Evolutionary conservation across 306 rosid genomes (phyloP).

Genomic region (Quercus wislizeni): DNA sequence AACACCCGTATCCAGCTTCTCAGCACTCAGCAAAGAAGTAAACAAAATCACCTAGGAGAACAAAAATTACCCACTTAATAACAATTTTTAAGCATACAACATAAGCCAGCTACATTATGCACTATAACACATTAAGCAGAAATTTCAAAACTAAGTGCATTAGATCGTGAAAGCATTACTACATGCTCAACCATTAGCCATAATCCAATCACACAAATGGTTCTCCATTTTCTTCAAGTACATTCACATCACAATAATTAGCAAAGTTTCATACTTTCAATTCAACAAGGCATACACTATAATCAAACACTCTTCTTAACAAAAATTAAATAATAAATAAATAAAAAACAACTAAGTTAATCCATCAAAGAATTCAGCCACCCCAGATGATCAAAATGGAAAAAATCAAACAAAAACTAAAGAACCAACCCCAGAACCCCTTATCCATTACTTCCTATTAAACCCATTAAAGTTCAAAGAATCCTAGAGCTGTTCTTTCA

Average conservation of each 20-base stretch:
- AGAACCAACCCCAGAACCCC: not conserved
- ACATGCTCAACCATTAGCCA: not conserved
- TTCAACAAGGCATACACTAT: not conserved
- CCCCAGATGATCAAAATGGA: not conserved
- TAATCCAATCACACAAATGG: not conserved
- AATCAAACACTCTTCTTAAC: not conserved
- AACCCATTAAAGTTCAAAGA: not conserved
- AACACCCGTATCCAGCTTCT: constrained; percentile 22
- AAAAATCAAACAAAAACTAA: not conserved
- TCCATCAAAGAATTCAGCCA: not conserved
- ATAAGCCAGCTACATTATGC: not conserved
- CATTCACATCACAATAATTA: not conserved
- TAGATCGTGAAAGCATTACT: not conserved
- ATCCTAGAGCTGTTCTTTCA: not conserved
- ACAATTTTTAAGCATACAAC: not conserved
- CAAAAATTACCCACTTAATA: not conserved
- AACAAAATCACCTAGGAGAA: constrained; percentile 50
- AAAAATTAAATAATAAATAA: not conserved
- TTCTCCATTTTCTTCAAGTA: not conserved
- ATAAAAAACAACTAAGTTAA: not conserved
- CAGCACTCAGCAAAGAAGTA: constrained; percentile 39
- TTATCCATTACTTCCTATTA: not conserved
- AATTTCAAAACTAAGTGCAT: not conserved
- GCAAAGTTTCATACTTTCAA: not conserved
- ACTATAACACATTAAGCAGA: not conserved